Base-by-base conservation (phyloP, 805 yeast species). In the Myxozyma vanderwaltii region DNA sequence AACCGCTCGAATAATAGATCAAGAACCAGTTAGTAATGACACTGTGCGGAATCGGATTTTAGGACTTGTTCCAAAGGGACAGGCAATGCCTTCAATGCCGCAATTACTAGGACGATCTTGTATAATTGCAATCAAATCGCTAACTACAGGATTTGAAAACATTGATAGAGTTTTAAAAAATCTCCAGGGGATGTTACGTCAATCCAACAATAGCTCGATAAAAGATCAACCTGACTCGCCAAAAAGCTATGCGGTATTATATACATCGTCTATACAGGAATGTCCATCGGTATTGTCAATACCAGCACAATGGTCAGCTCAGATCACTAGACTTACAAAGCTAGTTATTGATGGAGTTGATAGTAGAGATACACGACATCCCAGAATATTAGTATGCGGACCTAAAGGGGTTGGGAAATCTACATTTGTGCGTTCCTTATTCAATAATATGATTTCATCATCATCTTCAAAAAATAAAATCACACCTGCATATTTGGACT, bases 321-420 rank as follows among this genome's bases (percentile, higher is more conserved):
- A 38, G 26, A 39, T 58, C 17, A 24, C 51, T 7, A 36, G 24
- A 26, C 23, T 54, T 6, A 21, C 51, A 10, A 23, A 8, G 63
- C 54, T 17, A n/a, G 45, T 21, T 48, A 54, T 15, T 7, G 21
- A 21, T 21, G 24, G 27, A 33, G 36, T 29, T 17, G 17, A 50
- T 23, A 48, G 52, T 24, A 12, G 52, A 35, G 52, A 48, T 15
- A 48, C 52, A 2, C 52, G 52, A 1, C 52, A 48, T 36, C 51
- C 51, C 8, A 35, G 59, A 5, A 59, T 80, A 1, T 71, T 83
- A 54, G 72, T 84, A 0, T 75, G 83, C 23, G 91, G 91, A 0
- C 79, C 84, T 43, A 90, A 89, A 69, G 87, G 86, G 62, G 80
- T 89, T 0, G 97, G 97, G 1, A 91, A 91, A 68, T 86, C 96